Base-by-base conservation (phyloP, 2,329 filamentous ascomycete species). In the Acephala macrosclerotiorum region DNA sequence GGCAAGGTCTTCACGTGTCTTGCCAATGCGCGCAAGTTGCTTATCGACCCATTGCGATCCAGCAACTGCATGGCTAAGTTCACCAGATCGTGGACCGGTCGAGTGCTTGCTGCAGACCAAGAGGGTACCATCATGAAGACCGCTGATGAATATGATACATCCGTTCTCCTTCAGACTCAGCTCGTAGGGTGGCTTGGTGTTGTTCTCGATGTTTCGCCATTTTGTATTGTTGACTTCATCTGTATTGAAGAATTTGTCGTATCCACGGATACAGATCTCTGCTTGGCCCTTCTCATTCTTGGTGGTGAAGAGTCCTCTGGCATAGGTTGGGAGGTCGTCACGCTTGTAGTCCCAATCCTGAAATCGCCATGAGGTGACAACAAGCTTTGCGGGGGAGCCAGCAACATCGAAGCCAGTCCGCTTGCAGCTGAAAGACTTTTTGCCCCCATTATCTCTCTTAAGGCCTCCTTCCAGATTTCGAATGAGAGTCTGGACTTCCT, bases 31-130 rank as follows among this genome's bases (percentile, higher is more conserved):
- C 42, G 85, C 84, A 45, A 99, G 85, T 79, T 99, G 96, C 70
- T 83, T 85, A 77, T 96, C 91, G 0, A 97, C 84, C 85, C 93
- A 95, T 65, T 80, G 80, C 82, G 97, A 94, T 55, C 95, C 96
- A 3, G 89, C 93, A 65, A 86, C 84, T 2, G 96, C 93, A 81
- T 99, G 96, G 79, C 93, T 97, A 64, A 91, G 71, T 35, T 89
- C 85, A 5, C 83, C 80, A 25, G 79, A 80, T n/a, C 95, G 87
- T 26, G 87, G 83, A 7, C 96, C 96, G 0, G 94, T 98, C 0
- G 96, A 98, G 78, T 99, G 96, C 77, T 99, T 99, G 84, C 95
- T 98, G 86, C 95, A 98, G n/a, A 99, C 94, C 8, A 99, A 83
- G 11, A 99, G 83, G 1, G 92, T 93, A 40, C 88, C 94, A 74